Evolutionary conservation across 768 basidiomycete genomes (phyloP).

Genomic region (Boletellus ananas): DNA sequence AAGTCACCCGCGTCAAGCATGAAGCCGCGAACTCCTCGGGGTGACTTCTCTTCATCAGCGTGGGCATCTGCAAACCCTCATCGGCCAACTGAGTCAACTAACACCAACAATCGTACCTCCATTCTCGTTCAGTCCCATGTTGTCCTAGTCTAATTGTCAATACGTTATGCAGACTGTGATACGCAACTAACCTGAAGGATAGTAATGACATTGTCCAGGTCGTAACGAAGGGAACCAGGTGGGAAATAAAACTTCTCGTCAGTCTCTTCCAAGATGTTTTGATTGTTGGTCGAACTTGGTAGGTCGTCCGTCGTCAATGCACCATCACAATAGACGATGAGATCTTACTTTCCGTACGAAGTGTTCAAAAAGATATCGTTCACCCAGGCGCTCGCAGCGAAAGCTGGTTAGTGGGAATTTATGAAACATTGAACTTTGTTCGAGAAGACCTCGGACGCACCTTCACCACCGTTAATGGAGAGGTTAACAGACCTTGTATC

Average conservation of each 20-base stretch:
- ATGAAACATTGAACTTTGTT: background rate
- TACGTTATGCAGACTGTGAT: background rate
- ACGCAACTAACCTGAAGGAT: slow-evolving; percentile 57
- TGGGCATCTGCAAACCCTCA: slow-evolving; percentile 26
- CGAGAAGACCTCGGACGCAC: slow-evolving; percentile 30
- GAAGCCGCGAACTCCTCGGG: slow-evolving; percentile 78
- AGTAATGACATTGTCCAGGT: slow-evolving; percentile 71
- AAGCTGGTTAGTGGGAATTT: slow-evolving; percentile 38
- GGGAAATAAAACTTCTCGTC: slow-evolving; percentile 68
- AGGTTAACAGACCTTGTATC: slow-evolving; percentile 62
- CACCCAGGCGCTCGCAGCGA: slow-evolving; percentile 80
- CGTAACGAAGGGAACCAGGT: slow-evolving; percentile 43
- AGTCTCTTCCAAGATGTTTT: slow-evolving; percentile 57
- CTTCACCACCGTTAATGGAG: slow-evolving; percentile 78
- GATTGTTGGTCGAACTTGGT: slow-evolving; percentile 59
- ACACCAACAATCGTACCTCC: slow-evolving; percentile 35
- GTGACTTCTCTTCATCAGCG: slow-evolving; percentile 60
- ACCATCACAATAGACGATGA: background rate
- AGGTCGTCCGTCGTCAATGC: background rate
- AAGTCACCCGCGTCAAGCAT: slow-evolving; percentile 60
- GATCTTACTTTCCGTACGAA: slow-evolving; percentile 66
- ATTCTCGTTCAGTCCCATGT: slow-evolving; percentile 74
- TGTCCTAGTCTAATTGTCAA: slow-evolving; percentile 47
- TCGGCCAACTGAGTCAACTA: background rate
- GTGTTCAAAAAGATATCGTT: slow-evolving; percentile 70